Percentiles rank a stretch among this genome's conserved stretches.
These are phyloP conservation scores for Colletotrichum scovillei DNA, from an alignment of 2,329 filamentous ascomycete species.

Conservation along the genomic window DNA sequence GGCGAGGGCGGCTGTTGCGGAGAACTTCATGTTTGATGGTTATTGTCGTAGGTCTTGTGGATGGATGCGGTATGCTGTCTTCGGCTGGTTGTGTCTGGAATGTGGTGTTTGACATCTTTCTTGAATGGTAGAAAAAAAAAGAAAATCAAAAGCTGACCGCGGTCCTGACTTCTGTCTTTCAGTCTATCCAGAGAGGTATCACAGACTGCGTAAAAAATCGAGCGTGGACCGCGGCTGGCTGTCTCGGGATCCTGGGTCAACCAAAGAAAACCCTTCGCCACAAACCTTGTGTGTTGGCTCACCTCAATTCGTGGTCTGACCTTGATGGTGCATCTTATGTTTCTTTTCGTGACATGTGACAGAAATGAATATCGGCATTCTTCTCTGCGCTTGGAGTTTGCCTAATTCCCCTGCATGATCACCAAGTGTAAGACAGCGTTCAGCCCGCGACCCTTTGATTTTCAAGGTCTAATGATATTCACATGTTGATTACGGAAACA, in stretches of 20 bases:
- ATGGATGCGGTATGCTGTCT: background rate
- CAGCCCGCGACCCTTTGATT: too few relatives aligned
- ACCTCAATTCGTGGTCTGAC: background rate
- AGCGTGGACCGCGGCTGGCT: background rate
- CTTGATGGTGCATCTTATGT: background rate
- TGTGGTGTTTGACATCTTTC: background rate
- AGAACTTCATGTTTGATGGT: background rate
- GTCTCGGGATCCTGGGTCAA: background rate
- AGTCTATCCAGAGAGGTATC: background rate
- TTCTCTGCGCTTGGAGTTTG: too few relatives aligned
- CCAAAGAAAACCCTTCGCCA: background rate
- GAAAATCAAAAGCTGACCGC: background rate
- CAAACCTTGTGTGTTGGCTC: background rate
- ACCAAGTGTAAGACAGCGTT: too few relatives aligned
- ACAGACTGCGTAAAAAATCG: background rate
- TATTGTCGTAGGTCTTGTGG: too few relatives aligned
- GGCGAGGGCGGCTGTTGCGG: background rate
- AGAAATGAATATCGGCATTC: background rate
- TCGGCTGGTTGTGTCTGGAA: background rate
- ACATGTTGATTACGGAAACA: too few relatives aligned
- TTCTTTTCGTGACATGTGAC: background rate
- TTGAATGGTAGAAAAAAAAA: background rate
- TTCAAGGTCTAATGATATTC: too few relatives aligned
- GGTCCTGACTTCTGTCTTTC: background rate
- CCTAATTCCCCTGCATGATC: too few relatives aligned